Conservation (phyloP, 1,284 basidiomycete species). For the Irpex sp. region DNA sequence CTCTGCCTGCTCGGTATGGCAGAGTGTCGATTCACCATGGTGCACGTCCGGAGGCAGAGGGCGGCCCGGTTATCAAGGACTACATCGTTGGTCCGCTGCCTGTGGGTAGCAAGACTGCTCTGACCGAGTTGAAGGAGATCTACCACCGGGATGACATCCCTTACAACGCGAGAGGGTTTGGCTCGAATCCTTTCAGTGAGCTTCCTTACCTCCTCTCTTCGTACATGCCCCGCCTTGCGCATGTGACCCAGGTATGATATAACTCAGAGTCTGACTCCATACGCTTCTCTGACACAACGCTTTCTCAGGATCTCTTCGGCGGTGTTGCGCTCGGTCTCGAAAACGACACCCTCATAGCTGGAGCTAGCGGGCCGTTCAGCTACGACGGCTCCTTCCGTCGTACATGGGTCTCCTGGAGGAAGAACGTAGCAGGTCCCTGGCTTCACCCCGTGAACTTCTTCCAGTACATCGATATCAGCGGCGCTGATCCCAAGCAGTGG, state of each 20-base stretch:
- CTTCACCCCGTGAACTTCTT: constrained; percentile 55
- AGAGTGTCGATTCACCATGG: constrained; percentile 55
- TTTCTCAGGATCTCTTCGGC: constrained; percentile 39
- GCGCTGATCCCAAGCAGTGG: constrained; percentile 51
- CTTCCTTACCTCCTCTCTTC: constrained; percentile 30
- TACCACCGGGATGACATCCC: constrained; percentile 49
- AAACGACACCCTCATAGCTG: constrained; percentile 46
- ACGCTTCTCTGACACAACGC: not conserved
- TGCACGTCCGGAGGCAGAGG: constrained; percentile 21
- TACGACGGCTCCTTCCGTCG: constrained; percentile 60
- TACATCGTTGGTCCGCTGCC: constrained; percentile 59
- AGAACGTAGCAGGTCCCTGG: constrained; percentile 47
- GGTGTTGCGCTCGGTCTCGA: constrained; percentile 33
- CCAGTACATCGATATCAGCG: constrained; percentile 54
- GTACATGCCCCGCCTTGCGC: constrained; percentile 31
- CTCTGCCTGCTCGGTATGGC: constrained; percentile 35
- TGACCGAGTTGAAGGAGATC: constrained; percentile 42
- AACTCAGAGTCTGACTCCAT: constrained; percentile 11
- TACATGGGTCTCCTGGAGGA: constrained; percentile 46
- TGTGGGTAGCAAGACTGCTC: constrained; percentile 31
- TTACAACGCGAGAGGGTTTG: constrained; percentile 46
- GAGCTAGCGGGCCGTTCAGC: constrained; percentile 46
- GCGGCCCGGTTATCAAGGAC: constrained; percentile 42
- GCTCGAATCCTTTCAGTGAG: constrained; percentile 33
- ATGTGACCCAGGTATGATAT: constrained; percentile 36